A percentile compares a stretch with the other conserved stretches of the same genome.
phyloP scores from a whole-genome alignment of 176 grass and related monocot species.

The Triticum timopheevii region DNA sequence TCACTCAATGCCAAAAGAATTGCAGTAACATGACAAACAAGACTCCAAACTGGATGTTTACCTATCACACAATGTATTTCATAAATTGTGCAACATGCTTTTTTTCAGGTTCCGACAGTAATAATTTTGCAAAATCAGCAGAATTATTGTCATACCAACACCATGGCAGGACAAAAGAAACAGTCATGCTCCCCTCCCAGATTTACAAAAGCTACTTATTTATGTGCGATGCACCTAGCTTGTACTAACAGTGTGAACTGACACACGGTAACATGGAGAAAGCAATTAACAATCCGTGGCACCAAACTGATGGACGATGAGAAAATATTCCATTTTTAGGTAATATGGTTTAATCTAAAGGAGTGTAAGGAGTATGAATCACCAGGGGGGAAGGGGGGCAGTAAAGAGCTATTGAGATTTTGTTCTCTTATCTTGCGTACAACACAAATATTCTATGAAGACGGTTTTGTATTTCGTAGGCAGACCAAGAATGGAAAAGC shows the following conservation, averaged over 20 bases:
- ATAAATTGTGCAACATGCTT: not conserved
- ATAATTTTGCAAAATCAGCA: not conserved
- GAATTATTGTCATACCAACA: not conserved
- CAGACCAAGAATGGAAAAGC: not conserved
- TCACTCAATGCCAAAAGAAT: not conserved
- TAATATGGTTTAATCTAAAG: not conserved
- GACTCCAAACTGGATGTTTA: not conserved
- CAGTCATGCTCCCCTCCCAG: not conserved
- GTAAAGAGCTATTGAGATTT: not conserved
- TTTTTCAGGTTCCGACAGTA: not conserved
- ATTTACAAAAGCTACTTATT: not conserved
- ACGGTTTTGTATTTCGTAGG: not conserved
- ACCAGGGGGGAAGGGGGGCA: too few relatives aligned
- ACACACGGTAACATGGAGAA: constrained; percentile 4
- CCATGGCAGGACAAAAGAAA: not conserved
- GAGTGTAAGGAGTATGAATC: not conserved
- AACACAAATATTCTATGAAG: not conserved
- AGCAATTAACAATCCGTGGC: not conserved
- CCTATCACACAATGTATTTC: not conserved
- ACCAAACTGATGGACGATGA: not conserved
- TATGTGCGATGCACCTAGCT: not conserved
- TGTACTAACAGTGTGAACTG: not conserved
- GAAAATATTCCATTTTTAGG: not conserved
- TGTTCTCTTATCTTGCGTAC: not conserved
- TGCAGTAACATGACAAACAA: not conserved